Evolutionary conservation across 305 asterid species (phyloP), one percentile per base, ranked within the genome.

Genomic region (Solanum aculeatissimum): DNA sequence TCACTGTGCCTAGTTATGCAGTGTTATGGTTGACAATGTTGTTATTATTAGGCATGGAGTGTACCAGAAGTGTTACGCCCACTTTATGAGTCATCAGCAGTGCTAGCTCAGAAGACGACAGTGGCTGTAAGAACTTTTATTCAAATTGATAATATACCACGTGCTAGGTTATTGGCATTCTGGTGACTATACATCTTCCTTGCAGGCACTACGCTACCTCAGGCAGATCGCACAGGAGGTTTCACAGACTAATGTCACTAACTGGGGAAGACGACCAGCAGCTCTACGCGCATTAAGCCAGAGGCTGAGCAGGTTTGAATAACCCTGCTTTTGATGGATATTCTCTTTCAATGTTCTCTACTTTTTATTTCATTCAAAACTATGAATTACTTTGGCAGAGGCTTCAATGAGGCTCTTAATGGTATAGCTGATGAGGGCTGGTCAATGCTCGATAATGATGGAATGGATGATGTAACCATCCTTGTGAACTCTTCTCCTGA

Each of bases 51-150:
- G 98, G 91, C 97, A 32, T 90, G 93, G 95, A 91, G 92, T 80
- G 97, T 93, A 81, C 98, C 98, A 6, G 98, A 95, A 91, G 98
- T 95, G 51, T 88, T 95, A 74, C 98, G 98, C 63, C 94, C 97
- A 25, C 94, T 95, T 25, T 95, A 95, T 43, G 98, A 95, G 85
- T 95, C 98, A 32, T 89, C 98, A 18, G 90, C 97, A 0, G 92
- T 92, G 58, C 94, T 95, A 65, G 96, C 98, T 47, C 98, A 95
- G 83, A 93, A 87, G 93, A 85, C 91, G 49, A 93, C 98, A 19
- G 93, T 92, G 92, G 94, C 98, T 75, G 98, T 95, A 94, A 88
- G 88, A 58, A 19, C 71, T 80, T 78, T 45, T 29, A 25, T 53
- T 86, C 84, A 69, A 83, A 25, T 49, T 83, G 40, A 23, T 55